These are phyloP conservation scores for Durotheca rogersii DNA, from an alignment of 495 filamentous ascomycete species.

Conservation along the genomic window DNA sequence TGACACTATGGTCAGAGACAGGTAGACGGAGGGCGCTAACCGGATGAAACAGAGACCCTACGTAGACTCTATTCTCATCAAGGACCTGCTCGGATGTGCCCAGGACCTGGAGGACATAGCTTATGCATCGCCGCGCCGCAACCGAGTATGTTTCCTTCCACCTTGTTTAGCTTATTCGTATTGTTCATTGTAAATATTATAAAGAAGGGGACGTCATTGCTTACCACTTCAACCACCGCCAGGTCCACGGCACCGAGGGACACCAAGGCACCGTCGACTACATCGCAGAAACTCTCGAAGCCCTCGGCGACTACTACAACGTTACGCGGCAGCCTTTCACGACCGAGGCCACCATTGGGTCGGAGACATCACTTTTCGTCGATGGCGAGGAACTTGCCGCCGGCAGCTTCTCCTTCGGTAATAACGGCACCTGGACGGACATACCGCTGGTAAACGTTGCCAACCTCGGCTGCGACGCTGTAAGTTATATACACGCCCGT, in stretches of 20 bases:
- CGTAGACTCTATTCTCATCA: slow-evolving; percentile 25
- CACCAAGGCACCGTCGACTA: slow-evolving; percentile 67
- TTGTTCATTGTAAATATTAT: neutral
- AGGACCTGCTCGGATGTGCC: slow-evolving; percentile 45
- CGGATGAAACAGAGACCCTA: slow-evolving; percentile 17
- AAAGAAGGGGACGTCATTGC: neutral
- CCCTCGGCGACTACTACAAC: slow-evolving; percentile 57
- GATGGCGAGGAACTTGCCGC: slow-evolving; percentile 30
- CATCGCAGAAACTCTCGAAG: slow-evolving; percentile 52
- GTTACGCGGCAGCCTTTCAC: slow-evolving; percentile 60
- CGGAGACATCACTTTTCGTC: slow-evolving; percentile 39
- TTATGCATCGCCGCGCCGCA: slow-evolving; percentile 27
- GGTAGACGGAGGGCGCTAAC: slow-evolving; percentile 1
- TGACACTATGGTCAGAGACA: too few species aligned
- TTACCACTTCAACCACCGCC: slow-evolving; percentile 39
- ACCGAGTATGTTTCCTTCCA: slow-evolving; percentile 27
- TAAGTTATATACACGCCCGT: slow-evolving; percentile 26
- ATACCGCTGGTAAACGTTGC: slow-evolving; percentile 49
- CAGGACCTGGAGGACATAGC: slow-evolving; percentile 48
- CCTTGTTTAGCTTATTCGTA: too few species aligned
- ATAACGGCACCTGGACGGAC: slow-evolving; percentile 45
- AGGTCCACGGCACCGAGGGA: slow-evolving; percentile 60
- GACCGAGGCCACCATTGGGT: slow-evolving; percentile 37
- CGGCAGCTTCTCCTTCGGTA: slow-evolving; percentile 44
- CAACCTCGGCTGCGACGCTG: slow-evolving; percentile 57